Evolutionary conservation across 2,329 filamentous ascomycete species (phyloP).

Genomic region (Sphaerulina musiva): DNA sequence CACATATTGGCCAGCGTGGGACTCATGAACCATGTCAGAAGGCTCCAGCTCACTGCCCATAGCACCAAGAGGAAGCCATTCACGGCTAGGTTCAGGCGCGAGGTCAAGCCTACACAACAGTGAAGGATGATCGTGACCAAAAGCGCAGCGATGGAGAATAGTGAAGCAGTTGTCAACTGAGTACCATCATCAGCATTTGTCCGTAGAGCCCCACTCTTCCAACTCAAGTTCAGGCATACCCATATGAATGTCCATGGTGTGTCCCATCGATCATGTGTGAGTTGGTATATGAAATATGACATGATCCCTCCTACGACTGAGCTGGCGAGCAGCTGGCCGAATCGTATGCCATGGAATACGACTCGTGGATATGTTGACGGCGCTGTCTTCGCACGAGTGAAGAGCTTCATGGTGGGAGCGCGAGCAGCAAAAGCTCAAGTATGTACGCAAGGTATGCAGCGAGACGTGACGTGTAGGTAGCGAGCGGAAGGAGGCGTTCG

Average conservation of each 20-base stretch:
- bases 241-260: constrained; percentile 56
- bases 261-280: constrained; percentile 46
- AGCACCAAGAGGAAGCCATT: constrained; percentile 46
- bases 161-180: constrained; percentile 47
- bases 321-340: constrained; percentile 39
- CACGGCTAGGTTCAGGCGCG: constrained; percentile 45
- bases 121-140: constrained; percentile 47
- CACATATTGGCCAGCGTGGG: constrained; percentile 49
- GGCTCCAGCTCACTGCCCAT: constrained; percentile 48
- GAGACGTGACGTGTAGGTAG: no score
- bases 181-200: background rate
- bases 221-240: constrained; percentile 35
- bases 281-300: constrained; percentile 50
- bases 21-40: constrained; percentile 50
- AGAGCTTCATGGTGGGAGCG: background rate
- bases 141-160: constrained; percentile 48
- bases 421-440: background rate
- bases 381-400: constrained; percentile 32
- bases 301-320: constrained; percentile 50
- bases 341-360: constrained; percentile 40
- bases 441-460: no score
- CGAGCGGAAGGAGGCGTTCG: background rate
- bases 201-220: background rate
- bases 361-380: constrained; percentile 44
- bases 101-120: constrained; percentile 47